These are phyloP conservation scores for Tricholoma hemisulphureum DNA, from an alignment of 768 basidiomycete genomes.

Conservation along the genomic window DNA sequence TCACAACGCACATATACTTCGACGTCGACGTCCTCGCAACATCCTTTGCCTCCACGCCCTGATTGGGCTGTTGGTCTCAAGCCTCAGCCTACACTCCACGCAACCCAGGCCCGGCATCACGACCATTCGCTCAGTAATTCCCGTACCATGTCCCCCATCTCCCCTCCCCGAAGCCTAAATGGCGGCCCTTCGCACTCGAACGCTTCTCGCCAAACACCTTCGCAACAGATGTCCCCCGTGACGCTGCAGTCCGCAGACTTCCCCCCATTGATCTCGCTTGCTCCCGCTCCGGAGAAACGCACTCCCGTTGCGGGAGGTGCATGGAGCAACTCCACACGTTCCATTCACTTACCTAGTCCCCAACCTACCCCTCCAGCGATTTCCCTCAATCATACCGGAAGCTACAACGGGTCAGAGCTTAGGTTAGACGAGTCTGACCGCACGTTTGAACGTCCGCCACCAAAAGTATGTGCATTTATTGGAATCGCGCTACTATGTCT, in stretches of 20 bases:
- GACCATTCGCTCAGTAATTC: conserved; percentile 43
- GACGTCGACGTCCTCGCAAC: conserved; percentile 67
- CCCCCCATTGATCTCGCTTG: conserved; percentile 58
- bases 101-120: conserved; percentile 49
- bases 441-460: conserved; percentile 46
- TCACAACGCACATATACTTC: conserved; percentile 78
- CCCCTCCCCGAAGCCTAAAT: conserved; percentile 36
- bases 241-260: conserved; percentile 60
- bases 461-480: conserved; percentile 34
- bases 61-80: conserved; percentile 90
- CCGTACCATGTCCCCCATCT: conserved; percentile 42
- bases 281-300: conserved; percentile 48
- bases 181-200: conserved; percentile 32
- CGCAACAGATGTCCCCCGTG: conserved; percentile 34
- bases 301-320: conserved; percentile 59
- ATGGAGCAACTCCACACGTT: conserved; percentile 63
- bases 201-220: conserved; percentile 23
- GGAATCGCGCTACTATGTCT: background rate
- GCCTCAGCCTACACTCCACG: conserved; percentile 66
- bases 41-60: conserved; percentile 79
- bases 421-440: conserved; percentile 47
- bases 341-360: conserved; percentile 45
- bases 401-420: conserved; percentile 17
- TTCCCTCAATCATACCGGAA: conserved; percentile 22
- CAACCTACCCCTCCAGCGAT: conserved; percentile 22